Evolutionary conservation across 306 rosid genomes (phyloP).

Genomic region (Begonia masoniana): DNA sequence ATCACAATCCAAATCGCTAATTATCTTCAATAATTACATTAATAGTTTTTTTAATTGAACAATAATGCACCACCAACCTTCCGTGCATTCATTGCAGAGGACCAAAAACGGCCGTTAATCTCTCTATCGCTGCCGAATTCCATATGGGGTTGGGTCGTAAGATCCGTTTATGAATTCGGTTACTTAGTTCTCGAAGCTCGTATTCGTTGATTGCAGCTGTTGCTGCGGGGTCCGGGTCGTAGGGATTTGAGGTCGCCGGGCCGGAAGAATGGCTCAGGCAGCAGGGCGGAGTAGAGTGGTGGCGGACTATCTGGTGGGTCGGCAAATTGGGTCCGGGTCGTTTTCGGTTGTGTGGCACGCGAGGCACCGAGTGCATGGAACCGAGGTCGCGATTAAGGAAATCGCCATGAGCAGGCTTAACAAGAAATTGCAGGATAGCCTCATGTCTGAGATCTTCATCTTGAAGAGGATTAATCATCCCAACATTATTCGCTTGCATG

Average conservation of each 20-base stretch:
- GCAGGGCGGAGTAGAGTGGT: conserved; percentile 47
- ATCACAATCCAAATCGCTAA: too few species aligned
- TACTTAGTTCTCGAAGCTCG: too few species aligned
- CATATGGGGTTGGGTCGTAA: too few species aligned
- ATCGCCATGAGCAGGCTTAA: conserved; percentile 64
- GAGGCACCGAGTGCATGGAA: conserved; percentile 74
- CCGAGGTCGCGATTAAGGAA: conserved; percentile 97
- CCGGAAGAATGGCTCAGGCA: conserved; percentile 47
- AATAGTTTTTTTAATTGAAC: too few species aligned
- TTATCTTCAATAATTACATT: too few species aligned
- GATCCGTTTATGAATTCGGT: too few species aligned
- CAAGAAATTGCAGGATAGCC: conserved; percentile 81
- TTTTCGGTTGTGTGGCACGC: conserved; percentile 97
- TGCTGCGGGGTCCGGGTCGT: too few species aligned
- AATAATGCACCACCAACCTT: too few species aligned
- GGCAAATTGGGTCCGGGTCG: conserved; percentile 89
- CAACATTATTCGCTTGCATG: conserved; percentile 76
- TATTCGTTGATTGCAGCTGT: too few species aligned
- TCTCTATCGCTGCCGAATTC: too few species aligned
- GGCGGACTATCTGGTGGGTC: conserved; percentile 69
- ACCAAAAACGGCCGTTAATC: too few species aligned
- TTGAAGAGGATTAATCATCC: conserved; percentile 76
- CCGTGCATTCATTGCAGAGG: too few species aligned
- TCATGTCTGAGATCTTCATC: conserved; percentile 85
- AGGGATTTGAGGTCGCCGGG: conserved; percentile 18